Evolutionary conservation across 2,329 filamentous ascomycete genomes (phyloP), one percentile per base, ranked within the genome.

Genomic region (Pseudogymnoascus sp.): DNA sequence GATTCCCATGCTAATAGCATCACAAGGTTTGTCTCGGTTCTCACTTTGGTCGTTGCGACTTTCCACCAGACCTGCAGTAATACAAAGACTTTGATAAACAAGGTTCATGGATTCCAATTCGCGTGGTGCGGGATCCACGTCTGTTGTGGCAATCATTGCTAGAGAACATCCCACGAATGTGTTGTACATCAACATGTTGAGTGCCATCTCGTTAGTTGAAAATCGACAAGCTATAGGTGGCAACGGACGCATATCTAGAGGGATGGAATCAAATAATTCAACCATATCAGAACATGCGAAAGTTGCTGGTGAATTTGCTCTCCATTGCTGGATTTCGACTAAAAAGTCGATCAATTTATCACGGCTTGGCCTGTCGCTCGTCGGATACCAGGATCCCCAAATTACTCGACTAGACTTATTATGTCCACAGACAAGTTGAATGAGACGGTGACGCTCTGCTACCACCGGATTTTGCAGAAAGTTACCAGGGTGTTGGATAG

Each of bases 1-100:
- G 2, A 69, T 66, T 1, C 67, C 67, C 60, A 65, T 65, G 35
- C 59, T 63, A 23, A 67, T 41, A 16, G 65, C 49, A 52, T 69
- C 67, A 43, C 66, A 67, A 1, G 66, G 64, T 55, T 66, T 68
- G 45, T 68, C 43, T 66, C 18, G 63, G 18, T 23, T 43, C 40
- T 43, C 40, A 43, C 40, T 43, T 43, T 43, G 40, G 40, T 23
- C 11, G 40, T 43, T 43, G 18, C 40, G 18, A 14, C 40, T 23
- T 23, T 43, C 40, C 40, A 43, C 18, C 11, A 43, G 40, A 43
- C 40, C 40, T 23, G 11, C 40, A 43, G 18, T 14, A 23, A 43
- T 43, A 23, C 40, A 43, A 23, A 43, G 40, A 14, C 40, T 43
- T 43, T 43, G 40, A 23, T 43, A 43, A 43, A 43, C 40, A 43